These are phyloP conservation scores for Epichloe sibirici DNA, from an alignment of 2,329 filamentous ascomycete species.

Conservation along the genomic window DNA sequence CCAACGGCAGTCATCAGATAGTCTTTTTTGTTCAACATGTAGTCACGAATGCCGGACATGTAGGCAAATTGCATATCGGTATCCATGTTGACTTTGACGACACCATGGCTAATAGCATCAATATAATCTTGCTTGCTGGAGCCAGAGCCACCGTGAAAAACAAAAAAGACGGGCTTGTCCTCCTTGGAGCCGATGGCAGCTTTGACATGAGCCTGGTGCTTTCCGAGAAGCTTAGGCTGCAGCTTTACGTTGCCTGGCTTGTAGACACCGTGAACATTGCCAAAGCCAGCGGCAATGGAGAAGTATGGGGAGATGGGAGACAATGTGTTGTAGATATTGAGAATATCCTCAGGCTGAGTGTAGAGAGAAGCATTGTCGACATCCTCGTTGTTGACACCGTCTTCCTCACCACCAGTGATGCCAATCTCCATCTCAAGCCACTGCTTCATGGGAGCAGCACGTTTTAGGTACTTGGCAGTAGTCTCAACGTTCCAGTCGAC, in stretches of 20 bases:
- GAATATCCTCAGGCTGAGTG: conserved; percentile 95
- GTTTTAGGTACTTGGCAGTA: conserved; percentile 87
- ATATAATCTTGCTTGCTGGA: conserved; percentile 83
- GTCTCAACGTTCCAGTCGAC: conserved; percentile 86
- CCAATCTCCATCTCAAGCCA: conserved; percentile 91
- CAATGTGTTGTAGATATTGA: conserved; percentile 79
- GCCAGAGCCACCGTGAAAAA: conserved; percentile 97
- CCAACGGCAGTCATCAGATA: conserved; percentile 80
- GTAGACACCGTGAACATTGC: conserved; percentile 98
- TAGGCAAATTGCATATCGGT: conserved; percentile 97
- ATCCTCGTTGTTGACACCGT: conserved; percentile 96
- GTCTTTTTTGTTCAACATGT: conserved; percentile 86
- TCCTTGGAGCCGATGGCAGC: conserved; percentile 60
- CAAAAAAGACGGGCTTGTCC: conserved; percentile 94
- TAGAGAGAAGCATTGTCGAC: conserved; percentile 96
- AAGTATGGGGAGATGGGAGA: conserved; percentile 86
- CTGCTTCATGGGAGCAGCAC: conserved; percentile 92
- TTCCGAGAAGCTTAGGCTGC: conserved; percentile 86
- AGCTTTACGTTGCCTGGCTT: conserved; percentile 96
- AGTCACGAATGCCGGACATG: conserved; percentile 85
- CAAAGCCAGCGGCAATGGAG: conserved; percentile 95
- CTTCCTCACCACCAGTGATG: conserved; percentile 95
- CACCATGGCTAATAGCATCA: conserved; percentile 81
- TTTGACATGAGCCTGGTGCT: conserved; percentile 90
- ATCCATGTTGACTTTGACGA: conserved; percentile 99